phyloP scores from a whole-genome alignment of 352 stramenopile species.

The Blastocystis sp. region DNA sequence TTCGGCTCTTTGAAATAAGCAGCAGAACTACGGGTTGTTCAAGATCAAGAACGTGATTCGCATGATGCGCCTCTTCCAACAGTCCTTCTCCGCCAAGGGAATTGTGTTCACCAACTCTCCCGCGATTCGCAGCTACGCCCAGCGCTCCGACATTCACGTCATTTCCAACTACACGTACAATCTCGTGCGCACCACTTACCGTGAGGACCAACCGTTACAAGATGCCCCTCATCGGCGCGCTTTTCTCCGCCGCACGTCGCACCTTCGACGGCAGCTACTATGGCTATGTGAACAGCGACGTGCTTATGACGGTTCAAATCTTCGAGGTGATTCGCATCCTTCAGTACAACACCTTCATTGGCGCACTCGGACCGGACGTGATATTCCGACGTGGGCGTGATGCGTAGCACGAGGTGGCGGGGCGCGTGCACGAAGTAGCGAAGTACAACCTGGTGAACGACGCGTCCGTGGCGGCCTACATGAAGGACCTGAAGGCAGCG shows the following conservation, averaged over 20 bases:
- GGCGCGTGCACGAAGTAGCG: conserved; percentile 7
- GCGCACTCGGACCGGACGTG: not conserved
- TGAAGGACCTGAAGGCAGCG: conserved; percentile 8
- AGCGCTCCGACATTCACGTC: not conserved
- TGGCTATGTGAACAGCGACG: conserved; percentile 63
- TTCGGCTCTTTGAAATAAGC: not conserved
- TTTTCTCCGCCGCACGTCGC: not conserved
- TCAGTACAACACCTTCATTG: conserved; percentile 1
- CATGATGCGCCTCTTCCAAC: conserved; percentile 49
- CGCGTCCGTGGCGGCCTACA: not conserved
- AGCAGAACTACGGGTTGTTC: conserved; percentile 6
- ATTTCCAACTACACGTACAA: not conserved
- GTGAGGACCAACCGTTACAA: conserved; percentile 3
- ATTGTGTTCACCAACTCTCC: conserved; percentile 36
- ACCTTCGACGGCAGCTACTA: conserved; percentile 18
- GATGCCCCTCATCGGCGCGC: conserved; percentile 10
- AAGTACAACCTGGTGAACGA: conserved; percentile 21
- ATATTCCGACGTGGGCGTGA: not conserved
- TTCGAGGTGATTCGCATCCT: not conserved
- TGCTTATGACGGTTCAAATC: conserved; percentile 23
- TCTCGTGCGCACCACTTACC: not conserved
- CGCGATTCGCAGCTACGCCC: not conserved
- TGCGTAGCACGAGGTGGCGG: conserved; percentile 30
- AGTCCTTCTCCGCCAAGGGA: not conserved
- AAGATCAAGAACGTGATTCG: conserved; percentile 23